Conservation (phyloP, 495 filamentous ascomycete genomes). For the Patellaria atrata region DNA sequence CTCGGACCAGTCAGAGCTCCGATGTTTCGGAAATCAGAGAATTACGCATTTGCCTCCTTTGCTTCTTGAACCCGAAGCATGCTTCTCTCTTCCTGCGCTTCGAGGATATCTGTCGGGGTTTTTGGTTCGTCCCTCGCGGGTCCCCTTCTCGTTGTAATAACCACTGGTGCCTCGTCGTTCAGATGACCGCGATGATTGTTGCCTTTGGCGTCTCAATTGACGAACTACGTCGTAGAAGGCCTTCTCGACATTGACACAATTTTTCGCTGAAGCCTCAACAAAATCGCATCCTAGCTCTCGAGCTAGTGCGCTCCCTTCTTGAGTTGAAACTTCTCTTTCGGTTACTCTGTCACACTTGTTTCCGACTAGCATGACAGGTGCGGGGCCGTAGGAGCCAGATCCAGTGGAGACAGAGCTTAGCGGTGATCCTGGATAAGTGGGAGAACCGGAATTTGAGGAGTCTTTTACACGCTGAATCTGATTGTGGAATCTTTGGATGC, state of each 20-base stretch:
- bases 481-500: slow-evolving; percentile 88
- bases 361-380: slow-evolving; percentile 94
- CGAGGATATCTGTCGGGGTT: no score
- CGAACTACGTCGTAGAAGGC: slow-evolving; percentile 97
- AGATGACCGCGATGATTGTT: slow-evolving; percentile 6
- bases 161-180: no score
- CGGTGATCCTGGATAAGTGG: slow-evolving; percentile 52
- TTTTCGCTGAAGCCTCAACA: slow-evolving; percentile 97
- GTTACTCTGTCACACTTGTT: slow-evolving; percentile 96
- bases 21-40: no score
- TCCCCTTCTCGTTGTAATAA: no score
- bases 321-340: slow-evolving; percentile 89
- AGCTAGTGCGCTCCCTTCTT: slow-evolving; percentile 85
- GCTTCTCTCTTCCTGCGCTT: no score
- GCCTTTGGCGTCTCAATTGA: slow-evolving; percentile 58
- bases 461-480: slow-evolving; percentile 98
- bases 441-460: slow-evolving; percentile 60
- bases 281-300: slow-evolving; percentile 92
- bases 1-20: no score
- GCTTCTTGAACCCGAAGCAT: no score
- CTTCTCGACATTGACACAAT: slow-evolving; percentile 97
- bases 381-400: slow-evolving; percentile 44
- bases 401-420: slow-evolving; percentile 48
- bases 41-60: no score
- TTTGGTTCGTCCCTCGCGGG: no score